Conservation (phyloP, 768 basidiomycete species). For the Phylloporus sp. region DNA sequence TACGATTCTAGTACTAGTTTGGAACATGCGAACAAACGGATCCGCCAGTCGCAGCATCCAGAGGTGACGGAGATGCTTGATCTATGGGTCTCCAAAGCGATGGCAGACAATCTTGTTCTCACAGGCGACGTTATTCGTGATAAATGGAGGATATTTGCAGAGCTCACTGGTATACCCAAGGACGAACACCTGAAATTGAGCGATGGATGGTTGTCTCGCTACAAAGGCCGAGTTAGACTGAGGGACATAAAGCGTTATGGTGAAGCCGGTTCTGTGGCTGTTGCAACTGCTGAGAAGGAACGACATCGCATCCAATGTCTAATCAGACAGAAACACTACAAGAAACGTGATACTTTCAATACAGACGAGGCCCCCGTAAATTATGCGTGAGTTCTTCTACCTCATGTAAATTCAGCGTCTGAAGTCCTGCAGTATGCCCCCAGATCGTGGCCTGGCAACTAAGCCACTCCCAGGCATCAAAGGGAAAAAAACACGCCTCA, state of each 20-base stretch:
- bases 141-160: conserved; percentile 8
- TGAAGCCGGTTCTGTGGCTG: conserved; percentile 30
- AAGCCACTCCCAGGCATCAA: not conserved
- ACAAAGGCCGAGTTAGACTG: not conserved
- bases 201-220: conserved; percentile 27
- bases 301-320: conserved; percentile 22
- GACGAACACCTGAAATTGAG: conserved; percentile 34
- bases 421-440: not conserved
- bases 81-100: conserved; percentile 36
- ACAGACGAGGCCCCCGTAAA: conserved; percentile 36
- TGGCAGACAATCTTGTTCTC: conserved; percentile 33
- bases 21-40: not conserved
- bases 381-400: conserved; percentile 24
- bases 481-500: conserved; percentile 1
- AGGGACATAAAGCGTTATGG: conserved; percentile 28
- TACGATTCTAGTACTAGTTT: not conserved
- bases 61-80: conserved; percentile 35
- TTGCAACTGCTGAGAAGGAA: conserved; percentile 22
- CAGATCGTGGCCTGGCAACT: not conserved
- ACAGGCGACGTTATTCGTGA: conserved; percentile 23
- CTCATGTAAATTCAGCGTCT: not conserved
- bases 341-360: conserved; percentile 32
- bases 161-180: conserved; percentile 24
- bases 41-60: conserved; percentile 29
- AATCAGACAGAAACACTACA: conserved; percentile 27